These are phyloP conservation scores for Pythium dissotocum DNA, from an alignment of 352 stramenopile species.

Conservation along the genomic window DNA sequence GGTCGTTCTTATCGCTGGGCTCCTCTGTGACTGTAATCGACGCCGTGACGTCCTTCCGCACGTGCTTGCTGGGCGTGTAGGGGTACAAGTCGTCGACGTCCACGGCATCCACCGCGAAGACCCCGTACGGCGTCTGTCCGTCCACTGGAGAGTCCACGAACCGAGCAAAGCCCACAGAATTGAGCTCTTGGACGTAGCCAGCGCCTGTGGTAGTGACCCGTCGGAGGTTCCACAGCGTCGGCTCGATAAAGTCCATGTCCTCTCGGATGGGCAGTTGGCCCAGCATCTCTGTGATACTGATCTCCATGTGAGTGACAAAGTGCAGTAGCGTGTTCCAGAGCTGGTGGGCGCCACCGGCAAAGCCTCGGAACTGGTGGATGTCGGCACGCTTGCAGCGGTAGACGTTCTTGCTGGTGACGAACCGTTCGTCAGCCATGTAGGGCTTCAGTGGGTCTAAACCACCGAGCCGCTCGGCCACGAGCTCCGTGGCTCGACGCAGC, in stretches of 20 bases:
- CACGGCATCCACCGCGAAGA: constrained; percentile 41
- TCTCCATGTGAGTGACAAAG: constrained; percentile 57
- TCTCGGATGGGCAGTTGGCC: constrained; percentile 51
- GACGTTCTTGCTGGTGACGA: constrained; percentile 6
- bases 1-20: background rate
- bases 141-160: constrained; percentile 32
- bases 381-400: constrained; percentile 27
- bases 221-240: constrained; percentile 47
- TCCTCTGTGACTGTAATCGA: background rate
- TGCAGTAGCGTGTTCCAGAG: constrained; percentile 49
- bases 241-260: constrained; percentile 36
- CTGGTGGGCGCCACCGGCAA: constrained; percentile 32
- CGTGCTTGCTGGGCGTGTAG: constrained; percentile 35
- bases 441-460: background rate
- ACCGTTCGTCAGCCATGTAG: constrained; percentile 17
- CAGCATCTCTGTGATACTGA: constrained; percentile 52
- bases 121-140: constrained; percentile 27
- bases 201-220: constrained; percentile 28
- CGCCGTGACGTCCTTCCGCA: constrained; percentile 13
- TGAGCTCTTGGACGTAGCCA: constrained; percentile 28
- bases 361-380: constrained; percentile 42
- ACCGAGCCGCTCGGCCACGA: constrained; percentile 12
- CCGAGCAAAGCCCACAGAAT: constrained; percentile 31
- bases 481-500: constrained; percentile 10
- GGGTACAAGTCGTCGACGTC: constrained; percentile 54